Percentiles rank a stretch among this genome's conserved stretches.
Conservation (phyloP, 2,329 filamentous ascomycete genomes). For the Gnomoniopsis smithogilvyi region DNA sequence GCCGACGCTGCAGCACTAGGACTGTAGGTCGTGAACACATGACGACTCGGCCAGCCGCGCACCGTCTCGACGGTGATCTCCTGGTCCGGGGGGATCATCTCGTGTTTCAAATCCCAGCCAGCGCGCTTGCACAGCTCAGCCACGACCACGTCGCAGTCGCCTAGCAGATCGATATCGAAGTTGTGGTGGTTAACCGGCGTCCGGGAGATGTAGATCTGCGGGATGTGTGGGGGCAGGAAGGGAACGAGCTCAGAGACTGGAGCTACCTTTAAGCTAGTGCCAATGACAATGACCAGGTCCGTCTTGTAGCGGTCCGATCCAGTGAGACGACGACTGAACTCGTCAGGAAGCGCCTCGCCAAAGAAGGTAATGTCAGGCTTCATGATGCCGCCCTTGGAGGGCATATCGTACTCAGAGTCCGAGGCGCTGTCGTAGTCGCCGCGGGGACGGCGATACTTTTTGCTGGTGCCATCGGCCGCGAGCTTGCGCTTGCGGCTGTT, state of each 20-base stretch:
- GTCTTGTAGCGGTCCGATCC: constrained; percentile 75
- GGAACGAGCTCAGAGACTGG: constrained; percentile 90
- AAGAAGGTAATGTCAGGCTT: constrained; percentile 99
- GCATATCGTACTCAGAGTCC: constrained; percentile 52
- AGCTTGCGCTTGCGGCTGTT: constrained; percentile 53
- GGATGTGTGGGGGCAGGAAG: constrained; percentile 73
- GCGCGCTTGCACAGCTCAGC: constrained; percentile 79
- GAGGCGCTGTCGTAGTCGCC: constrained; percentile 39
- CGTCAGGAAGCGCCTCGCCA: constrained; percentile 81
- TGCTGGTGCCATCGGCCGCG: constrained; percentile 38
- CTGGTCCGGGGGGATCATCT: constrained; percentile 74
- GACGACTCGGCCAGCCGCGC: constrained; percentile 43
- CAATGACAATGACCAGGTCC: constrained; percentile 92
- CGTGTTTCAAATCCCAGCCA: constrained; percentile 76
- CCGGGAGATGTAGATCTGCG: constrained; percentile 86
- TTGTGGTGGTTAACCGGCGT: constrained; percentile 85
- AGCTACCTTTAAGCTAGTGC: constrained; percentile 91
- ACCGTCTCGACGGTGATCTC: constrained; percentile 52
- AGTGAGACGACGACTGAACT: constrained; percentile 78
- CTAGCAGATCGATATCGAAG: constrained; percentile 95
- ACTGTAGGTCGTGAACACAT: constrained; percentile 33
- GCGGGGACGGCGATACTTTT: constrained; percentile 35
- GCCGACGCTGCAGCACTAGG: not conserved
- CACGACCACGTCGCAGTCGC: constrained; percentile 89
- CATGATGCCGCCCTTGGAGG: constrained; percentile 75